phyloP scores from a whole-genome alignment of 148 eudicot species.

The Cornus controversa region DNA sequence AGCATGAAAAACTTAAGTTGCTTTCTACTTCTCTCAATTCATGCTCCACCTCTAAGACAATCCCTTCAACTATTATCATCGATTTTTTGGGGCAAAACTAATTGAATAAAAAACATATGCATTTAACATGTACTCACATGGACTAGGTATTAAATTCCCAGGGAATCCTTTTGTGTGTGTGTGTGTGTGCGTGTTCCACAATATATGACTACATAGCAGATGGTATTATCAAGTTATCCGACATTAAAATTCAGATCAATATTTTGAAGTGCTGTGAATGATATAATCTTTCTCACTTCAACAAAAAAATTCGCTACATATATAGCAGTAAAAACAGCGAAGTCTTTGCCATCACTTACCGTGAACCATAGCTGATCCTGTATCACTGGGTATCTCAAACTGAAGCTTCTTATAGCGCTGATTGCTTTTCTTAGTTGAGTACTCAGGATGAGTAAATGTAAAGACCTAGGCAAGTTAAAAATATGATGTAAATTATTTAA shows the following conservation, averaged over 20 bases:
- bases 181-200: too few species aligned
- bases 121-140: too few species aligned
- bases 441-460: slow-evolving; percentile 79
- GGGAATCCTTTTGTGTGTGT: too few species aligned
- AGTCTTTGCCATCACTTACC: slow-evolving; percentile 44
- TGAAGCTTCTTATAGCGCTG: slow-evolving; percentile 75
- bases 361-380: slow-evolving; percentile 89
- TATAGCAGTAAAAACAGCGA: background rate
- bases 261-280: background rate
- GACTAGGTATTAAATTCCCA: too few species aligned
- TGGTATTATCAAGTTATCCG: background rate
- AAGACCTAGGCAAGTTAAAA: slow-evolving; percentile 56
- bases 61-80: background rate
- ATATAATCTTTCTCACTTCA: background rate
- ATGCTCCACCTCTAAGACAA: background rate
- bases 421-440: slow-evolving; percentile 55
- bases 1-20: background rate
- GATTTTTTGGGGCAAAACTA: background rate
- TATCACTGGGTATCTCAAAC: slow-evolving; percentile 73
- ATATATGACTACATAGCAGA: background rate
- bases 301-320: background rate
- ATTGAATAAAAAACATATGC: too few species aligned
- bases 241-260: background rate
- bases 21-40: background rate
- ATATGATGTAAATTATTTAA: background rate